Percentiles rank a stretch among this genome's conserved stretches.
Evolutionary conservation across 1,139 yeast genomes (phyloP).

Genomic region (Pneumocystis carinii): DNA sequence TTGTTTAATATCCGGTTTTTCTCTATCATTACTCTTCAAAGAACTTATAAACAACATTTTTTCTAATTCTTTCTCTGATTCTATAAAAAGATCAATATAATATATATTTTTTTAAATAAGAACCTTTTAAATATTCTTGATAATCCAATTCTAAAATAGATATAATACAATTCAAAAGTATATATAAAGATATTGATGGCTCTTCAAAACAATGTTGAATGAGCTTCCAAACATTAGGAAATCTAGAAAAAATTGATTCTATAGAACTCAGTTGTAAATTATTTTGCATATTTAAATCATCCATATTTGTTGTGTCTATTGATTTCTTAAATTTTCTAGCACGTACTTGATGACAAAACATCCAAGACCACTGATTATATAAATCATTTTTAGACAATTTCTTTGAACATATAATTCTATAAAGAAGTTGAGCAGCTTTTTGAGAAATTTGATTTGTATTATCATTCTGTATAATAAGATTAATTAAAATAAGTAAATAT

Average conservation of each 20-base stretch:
- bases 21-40: not conserved
- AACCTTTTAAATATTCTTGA: not conserved
- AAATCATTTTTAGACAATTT: not conserved
- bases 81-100: not conserved
- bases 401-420: not conserved
- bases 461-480: not conserved
- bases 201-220: not conserved
- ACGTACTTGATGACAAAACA: not conserved
- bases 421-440: not conserved
- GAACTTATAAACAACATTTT: not conserved
- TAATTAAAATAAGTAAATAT: not conserved
- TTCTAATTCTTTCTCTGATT: not conserved
- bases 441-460: not conserved
- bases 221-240: not conserved
- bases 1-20: not conserved
- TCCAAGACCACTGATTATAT: not conserved
- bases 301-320: not conserved
- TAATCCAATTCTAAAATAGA: not conserved
- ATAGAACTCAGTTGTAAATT: not conserved
- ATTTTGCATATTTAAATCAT: not conserved
- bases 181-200: not conserved
- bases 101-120: not conserved
- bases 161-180: not conserved
- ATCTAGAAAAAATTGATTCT: not conserved
- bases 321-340: not conserved